Conservation (phyloP, 78 protist species). For the Cavenderia fasciculata region DNA sequence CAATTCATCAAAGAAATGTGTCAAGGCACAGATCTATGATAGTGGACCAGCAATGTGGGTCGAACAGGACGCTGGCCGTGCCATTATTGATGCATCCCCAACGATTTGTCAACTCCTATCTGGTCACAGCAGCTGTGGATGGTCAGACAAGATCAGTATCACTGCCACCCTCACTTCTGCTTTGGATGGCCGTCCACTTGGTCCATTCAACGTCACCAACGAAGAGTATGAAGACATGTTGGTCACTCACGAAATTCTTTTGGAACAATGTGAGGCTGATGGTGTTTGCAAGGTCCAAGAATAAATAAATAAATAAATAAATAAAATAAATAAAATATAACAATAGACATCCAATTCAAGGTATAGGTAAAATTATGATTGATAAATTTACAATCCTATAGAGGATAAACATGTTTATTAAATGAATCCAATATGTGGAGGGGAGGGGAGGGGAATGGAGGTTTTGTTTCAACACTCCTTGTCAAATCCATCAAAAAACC, state of each 20-base stretch:
- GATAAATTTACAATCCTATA: no score
- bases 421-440: no score
- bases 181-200: conserved; percentile 46
- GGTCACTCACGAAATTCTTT: not conserved
- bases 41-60: conserved; percentile 68
- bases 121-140: conserved; percentile 31
- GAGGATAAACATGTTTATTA: no score
- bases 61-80: conserved; percentile 51
- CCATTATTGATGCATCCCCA: conserved; percentile 69
- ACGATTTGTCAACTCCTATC: not conserved
- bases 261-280: not conserved
- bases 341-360: no score
- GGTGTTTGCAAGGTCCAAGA: not conserved
- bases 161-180: conserved; percentile 26
- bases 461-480: no score
- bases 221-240: conserved; percentile 4
- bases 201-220: conserved; percentile 76
- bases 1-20: conserved; percentile 1
- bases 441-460: no score
- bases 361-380: no score
- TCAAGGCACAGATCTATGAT: conserved; percentile 39
- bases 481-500: no score
- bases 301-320: no score
- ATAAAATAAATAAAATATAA: no score
- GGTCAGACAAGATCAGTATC: conserved; percentile 30